These are phyloP conservation scores for Lunularia cruciata DNA, from an alignment of 225 moss, liverwort and hornwort genomes.

Conservation along the genomic window DNA sequence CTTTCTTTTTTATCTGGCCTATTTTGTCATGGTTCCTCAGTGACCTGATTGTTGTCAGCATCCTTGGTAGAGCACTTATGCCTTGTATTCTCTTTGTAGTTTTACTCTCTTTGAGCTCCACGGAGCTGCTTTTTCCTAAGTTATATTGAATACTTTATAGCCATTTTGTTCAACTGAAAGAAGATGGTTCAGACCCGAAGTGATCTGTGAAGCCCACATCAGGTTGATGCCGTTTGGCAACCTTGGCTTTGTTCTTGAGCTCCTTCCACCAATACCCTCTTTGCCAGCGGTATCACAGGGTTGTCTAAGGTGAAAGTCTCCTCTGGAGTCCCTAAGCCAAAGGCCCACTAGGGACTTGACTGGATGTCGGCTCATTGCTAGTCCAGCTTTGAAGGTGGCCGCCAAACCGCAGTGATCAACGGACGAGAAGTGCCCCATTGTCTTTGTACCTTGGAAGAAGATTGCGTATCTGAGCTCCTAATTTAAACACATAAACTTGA, in stretches of 20 bases:
- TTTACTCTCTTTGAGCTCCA: slow-evolving; percentile 13
- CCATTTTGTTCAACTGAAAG: slow-evolving; percentile 8
- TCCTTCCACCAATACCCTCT: background rate
- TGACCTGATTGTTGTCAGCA: slow-evolving; percentile 14
- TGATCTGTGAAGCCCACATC: background rate
- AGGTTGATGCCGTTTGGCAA: background rate
- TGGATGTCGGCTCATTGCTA: too few relatives aligned
- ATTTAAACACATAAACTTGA: too few relatives aligned
- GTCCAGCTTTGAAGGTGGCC: too few relatives aligned
- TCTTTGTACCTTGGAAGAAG: too few relatives aligned
- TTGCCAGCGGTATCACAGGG: background rate
- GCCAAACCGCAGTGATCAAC: too few relatives aligned
- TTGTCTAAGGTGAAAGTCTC: background rate
- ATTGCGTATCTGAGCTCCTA: too few relatives aligned
- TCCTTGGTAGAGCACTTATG: slow-evolving; percentile 12
- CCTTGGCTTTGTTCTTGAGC: slow-evolving; percentile 8
- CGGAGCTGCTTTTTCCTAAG: slow-evolving; percentile 6
- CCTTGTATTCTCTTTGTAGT: slow-evolving; percentile 17
- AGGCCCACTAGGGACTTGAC: too few relatives aligned
- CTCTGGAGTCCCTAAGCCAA: too few relatives aligned
- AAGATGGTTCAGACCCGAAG: background rate
- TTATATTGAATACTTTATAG: slow-evolving; percentile 16
- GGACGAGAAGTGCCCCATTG: too few relatives aligned
- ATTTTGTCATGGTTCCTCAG: slow-evolving; percentile 13
- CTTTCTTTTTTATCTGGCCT: background rate